Conservation (phyloP, 1,139 yeast genomes). For the Meyerozyma sp. region DNA sequence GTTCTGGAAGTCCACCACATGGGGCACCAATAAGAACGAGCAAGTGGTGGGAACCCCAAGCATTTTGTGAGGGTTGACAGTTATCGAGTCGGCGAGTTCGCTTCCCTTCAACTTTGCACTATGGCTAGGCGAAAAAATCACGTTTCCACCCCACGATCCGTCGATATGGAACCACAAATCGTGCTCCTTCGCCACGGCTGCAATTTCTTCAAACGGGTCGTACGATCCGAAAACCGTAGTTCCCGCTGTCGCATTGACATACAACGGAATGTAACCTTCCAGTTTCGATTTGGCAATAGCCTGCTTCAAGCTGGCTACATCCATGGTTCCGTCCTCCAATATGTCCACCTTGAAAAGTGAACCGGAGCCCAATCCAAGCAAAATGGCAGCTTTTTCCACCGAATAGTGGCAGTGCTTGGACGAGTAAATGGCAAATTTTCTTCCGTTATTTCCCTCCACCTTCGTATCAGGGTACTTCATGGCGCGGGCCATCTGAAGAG, state of each 20-base stretch:
- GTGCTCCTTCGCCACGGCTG: conserved; percentile 48
- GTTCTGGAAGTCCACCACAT: conserved; percentile 57
- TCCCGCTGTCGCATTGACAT: conserved; percentile 82
- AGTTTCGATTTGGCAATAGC: conserved; percentile 38
- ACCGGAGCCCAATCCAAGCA: conserved; percentile 65
- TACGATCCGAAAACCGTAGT: conserved; percentile 85
- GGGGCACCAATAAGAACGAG: conserved; percentile 70
- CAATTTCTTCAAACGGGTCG: conserved; percentile 59
- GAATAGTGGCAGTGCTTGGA: conserved; percentile 77
- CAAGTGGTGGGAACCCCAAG: conserved; percentile 89
- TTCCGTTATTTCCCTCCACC: conserved; percentile 46
- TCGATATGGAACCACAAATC: conserved; percentile 76
- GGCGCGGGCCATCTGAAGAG: conserved; percentile 73
- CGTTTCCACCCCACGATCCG: conserved; percentile 92
- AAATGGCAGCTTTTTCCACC: conserved; percentile 76
- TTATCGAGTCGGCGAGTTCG: conserved; percentile 69
- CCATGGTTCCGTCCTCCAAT: conserved; percentile 53
- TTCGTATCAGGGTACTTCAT: conserved; percentile 67
- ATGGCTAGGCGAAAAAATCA: conserved; percentile 56
- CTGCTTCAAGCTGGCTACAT: conserved; percentile 38
- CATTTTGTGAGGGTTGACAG: conserved; percentile 86
- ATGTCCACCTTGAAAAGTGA: conserved; percentile 64
- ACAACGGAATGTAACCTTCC: conserved; percentile 66
- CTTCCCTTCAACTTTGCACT: conserved; percentile 49
- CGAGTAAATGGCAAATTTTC: conserved; percentile 65